A percentile compares a stretch with the other conserved stretches of the same genome.
phyloP scores from a whole-genome alignment of 805 yeast species.

The Lipomyces starkeyi region DNA sequence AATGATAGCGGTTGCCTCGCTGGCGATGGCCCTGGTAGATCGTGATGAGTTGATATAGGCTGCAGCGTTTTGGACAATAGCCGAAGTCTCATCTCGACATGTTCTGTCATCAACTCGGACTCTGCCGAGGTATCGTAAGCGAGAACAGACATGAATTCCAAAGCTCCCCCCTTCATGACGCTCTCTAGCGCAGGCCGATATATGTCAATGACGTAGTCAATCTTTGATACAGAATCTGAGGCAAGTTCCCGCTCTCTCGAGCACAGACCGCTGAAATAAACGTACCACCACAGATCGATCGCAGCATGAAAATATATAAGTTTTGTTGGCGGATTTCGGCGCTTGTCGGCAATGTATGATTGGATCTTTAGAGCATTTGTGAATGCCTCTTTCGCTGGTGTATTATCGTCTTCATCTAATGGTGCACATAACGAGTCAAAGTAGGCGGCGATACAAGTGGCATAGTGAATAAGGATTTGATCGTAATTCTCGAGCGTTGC shows the following conservation, averaged over 20 bases:
- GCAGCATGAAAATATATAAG: conserved; percentile 36
- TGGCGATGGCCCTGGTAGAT: conserved; percentile 4
- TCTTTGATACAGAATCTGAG: conserved; percentile 9
- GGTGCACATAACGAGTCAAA: conserved; percentile 22
- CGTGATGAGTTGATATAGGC: neutral
- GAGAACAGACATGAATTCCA: conserved; percentile 48
- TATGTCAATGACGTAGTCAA: conserved; percentile 40
- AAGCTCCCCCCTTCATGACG: conserved; percentile 48
- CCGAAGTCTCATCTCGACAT: conserved; percentile 39
- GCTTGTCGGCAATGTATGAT: conserved; percentile 17
- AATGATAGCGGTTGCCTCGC: conserved; percentile 16
- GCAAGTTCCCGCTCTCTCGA: conserved; percentile 34
- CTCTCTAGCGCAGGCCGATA: conserved; percentile 38
- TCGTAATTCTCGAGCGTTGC: conserved; percentile 63
- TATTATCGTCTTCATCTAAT: conserved; percentile 4
- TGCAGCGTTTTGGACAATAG: conserved; percentile 21
- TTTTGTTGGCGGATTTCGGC: conserved; percentile 18
- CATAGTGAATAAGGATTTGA: conserved; percentile 63
- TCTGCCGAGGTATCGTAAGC: conserved; percentile 44
- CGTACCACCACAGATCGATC: conserved; percentile 38
- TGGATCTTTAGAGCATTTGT: conserved; percentile 32
- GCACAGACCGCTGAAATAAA: conserved; percentile 38
- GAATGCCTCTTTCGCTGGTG: conserved; percentile 1
- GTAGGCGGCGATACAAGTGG: conserved; percentile 52
- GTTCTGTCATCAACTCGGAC: conserved; percentile 28